Evolutionary conservation across 441 rosid genomes (phyloP).

Genomic region (Gossypium gossypioides): DNA sequence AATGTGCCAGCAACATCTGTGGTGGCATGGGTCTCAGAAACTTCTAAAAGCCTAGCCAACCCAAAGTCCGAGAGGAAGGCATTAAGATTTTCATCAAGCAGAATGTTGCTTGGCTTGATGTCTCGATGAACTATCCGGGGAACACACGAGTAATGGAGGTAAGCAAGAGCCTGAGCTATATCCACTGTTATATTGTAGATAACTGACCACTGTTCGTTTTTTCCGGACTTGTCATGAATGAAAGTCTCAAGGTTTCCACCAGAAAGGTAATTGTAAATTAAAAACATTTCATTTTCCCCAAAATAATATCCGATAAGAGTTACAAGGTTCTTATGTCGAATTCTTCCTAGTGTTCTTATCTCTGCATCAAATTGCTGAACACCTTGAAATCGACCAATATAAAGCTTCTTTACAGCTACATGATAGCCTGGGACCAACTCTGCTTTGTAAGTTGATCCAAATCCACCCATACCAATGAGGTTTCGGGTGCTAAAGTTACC

Average conservation of each 20-base stretch:
- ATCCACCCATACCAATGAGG: constrained; percentile 59
- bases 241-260: constrained; percentile 67
- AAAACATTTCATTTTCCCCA: constrained; percentile 55
- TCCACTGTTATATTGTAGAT: constrained; percentile 52
- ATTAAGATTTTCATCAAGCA: constrained; percentile 49
- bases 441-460: constrained; percentile 63
- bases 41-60: constrained; percentile 55
- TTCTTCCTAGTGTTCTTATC: constrained; percentile 49
- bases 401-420: constrained; percentile 60
- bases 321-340: constrained; percentile 55
- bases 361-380: constrained; percentile 63
- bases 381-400: constrained; percentile 54
- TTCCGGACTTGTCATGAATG: constrained; percentile 38
- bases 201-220: constrained; percentile 36
- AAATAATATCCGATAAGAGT: constrained; percentile 50
- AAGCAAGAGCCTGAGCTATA: constrained; percentile 55
- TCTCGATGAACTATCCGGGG: constrained; percentile 62
- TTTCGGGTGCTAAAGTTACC: constrained; percentile 44
- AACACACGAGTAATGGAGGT: constrained; percentile 50
- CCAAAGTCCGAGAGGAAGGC: constrained; percentile 70
- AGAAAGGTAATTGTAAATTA: constrained; percentile 53
- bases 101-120: constrained; percentile 66
- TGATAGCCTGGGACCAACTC: constrained; percentile 46
- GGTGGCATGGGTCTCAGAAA: constrained; percentile 62
- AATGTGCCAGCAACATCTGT: constrained; percentile 70